These are phyloP conservation scores for Neurospora intermedia DNA, from an alignment of 495 filamentous ascomycete genomes.

Conservation along the genomic window DNA sequence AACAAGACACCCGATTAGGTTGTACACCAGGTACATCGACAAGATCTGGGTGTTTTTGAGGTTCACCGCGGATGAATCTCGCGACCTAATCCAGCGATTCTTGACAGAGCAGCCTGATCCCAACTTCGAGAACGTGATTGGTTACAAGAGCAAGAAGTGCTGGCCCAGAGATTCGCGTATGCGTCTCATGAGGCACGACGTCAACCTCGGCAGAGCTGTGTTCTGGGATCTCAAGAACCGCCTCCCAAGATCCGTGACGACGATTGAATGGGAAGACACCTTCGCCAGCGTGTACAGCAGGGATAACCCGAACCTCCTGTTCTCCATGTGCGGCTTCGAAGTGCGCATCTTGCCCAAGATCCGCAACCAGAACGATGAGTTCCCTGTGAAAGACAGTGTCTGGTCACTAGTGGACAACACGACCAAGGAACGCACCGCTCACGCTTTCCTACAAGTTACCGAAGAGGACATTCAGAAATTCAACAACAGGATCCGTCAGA, in stretches of 20 bases:
- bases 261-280: slow-evolving; percentile 98
- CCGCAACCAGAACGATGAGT: slow-evolving; percentile 90
- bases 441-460: slow-evolving; percentile 96
- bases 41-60: slow-evolving; percentile 97
- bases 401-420: slow-evolving; percentile 96
- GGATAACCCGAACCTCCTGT: slow-evolving; percentile 95
- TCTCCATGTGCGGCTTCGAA: slow-evolving; percentile 98
- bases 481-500: slow-evolving; percentile 97
- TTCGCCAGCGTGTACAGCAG: slow-evolving; percentile 98
- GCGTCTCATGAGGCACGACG: slow-evolving; percentile 98
- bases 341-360: slow-evolving; percentile 95
- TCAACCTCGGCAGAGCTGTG: slow-evolving; percentile 93
- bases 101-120: slow-evolving; percentile 97
- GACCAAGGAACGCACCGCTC: slow-evolving; percentile 91
- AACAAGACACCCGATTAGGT: slow-evolving; percentile 82
- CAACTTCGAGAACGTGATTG: slow-evolving; percentile 99
- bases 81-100: slow-evolving; percentile 95
- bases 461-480: slow-evolving; percentile 99
- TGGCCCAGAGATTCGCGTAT: slow-evolving; percentile 97
- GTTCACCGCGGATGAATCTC: slow-evolving; percentile 85
- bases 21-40: slow-evolving; percentile 97
- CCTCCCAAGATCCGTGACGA: slow-evolving; percentile 85
- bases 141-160: slow-evolving; percentile 98
- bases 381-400: slow-evolving; percentile 93
- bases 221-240: slow-evolving; percentile 99